A percentile compares a stretch with the other conserved stretches of the same genome.
These are phyloP conservation scores for Candida arabinofermentans DNA, from an alignment of 805 yeast species.

Conservation along the genomic window DNA sequence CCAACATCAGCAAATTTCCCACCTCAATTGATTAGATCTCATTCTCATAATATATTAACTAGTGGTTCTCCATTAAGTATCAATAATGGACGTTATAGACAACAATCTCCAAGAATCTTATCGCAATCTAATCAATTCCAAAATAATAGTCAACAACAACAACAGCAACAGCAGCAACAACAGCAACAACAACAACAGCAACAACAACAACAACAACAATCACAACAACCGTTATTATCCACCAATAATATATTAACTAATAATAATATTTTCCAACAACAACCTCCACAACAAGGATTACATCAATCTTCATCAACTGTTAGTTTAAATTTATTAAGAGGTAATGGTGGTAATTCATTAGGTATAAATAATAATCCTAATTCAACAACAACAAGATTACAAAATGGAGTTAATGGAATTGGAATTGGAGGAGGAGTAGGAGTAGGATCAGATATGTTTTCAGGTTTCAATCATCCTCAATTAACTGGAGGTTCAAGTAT, in stretches of 20 bases:
- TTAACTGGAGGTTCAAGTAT: constrained; percentile 26
- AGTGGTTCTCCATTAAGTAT: constrained; percentile 26
- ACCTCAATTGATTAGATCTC: constrained; percentile 32
- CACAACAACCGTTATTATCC: constrained; percentile 9
- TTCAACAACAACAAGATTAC: constrained; percentile 1
- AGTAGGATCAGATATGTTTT: constrained; percentile 1
- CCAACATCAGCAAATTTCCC: constrained; percentile 18
- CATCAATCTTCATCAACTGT: background rate
- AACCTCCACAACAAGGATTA: constrained; percentile 11
- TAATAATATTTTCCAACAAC: constrained; percentile 8
- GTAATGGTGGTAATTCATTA: background rate
- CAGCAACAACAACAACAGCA: too few species aligned
- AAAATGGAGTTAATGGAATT: too few species aligned
- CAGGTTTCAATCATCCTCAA: constrained; percentile 25
- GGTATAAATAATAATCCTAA: background rate
- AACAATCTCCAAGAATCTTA: constrained; percentile 32
- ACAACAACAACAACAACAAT: constrained; percentile 4
- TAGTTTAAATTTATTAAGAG: background rate
- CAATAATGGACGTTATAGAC: constrained; percentile 31
- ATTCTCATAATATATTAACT: constrained; percentile 28
- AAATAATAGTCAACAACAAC: too few species aligned
- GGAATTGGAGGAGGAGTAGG: constrained; percentile 7
- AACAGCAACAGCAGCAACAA: too few species aligned
- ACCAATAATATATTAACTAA: background rate
- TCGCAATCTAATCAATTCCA: constrained; percentile 18